Percentiles rank a stretch among this genome's conserved stretches.
These are phyloP conservation scores for Podaxis carcinomalis DNA, from an alignment of 768 basidiomycete species.

Conservation along the genomic window DNA sequence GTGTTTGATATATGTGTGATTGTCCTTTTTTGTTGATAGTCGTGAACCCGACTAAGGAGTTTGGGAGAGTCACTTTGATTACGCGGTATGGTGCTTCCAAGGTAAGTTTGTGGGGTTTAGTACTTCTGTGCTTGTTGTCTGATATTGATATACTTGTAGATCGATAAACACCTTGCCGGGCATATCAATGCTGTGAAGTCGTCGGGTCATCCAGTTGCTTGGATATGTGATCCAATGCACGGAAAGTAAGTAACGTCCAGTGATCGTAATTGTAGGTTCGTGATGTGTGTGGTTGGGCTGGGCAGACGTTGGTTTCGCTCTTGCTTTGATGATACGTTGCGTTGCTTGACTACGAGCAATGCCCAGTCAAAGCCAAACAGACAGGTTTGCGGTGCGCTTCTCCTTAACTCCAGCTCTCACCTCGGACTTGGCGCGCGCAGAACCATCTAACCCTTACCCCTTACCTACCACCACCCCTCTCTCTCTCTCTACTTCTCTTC, in stretches of 20 bases:
- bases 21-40: constrained; percentile 38
- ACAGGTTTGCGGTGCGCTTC: background rate
- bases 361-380: background rate
- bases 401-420: background rate
- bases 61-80: constrained; percentile 84
- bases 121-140: background rate
- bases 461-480: background rate
- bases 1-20: background rate
- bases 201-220: constrained; percentile 83
- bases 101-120: constrained; percentile 32
- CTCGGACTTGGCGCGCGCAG: background rate
- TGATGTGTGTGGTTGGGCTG: background rate
- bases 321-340: background rate
- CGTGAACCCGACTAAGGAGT: constrained; percentile 81
- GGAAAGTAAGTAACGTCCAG: constrained; percentile 73
- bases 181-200: constrained; percentile 81
- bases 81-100: constrained; percentile 91
- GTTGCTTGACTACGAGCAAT: background rate
- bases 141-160: constrained; percentile 35
- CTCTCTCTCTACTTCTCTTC: constrained; percentile 6
- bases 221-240: constrained; percentile 99
- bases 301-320: background rate
- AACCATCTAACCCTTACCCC: background rate
- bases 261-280: background rate
- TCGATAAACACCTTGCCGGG: constrained; percentile 65